Evolutionary conservation across 2,329 filamentous ascomycete genomes (phyloP), one percentile per base, ranked within the genome.

Genomic region (Cordyceps javanica): DNA sequence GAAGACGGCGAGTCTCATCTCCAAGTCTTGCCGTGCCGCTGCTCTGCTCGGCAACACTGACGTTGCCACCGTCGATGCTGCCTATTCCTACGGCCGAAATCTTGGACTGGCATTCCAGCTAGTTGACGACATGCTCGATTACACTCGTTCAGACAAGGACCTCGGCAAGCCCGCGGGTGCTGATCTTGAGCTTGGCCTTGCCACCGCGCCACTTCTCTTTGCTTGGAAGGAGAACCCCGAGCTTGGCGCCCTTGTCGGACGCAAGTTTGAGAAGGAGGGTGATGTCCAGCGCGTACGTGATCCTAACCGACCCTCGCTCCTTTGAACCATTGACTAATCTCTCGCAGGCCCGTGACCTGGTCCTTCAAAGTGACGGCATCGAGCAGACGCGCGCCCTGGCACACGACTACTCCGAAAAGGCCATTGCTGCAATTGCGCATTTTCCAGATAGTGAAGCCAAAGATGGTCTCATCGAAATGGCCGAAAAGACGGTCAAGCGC

Each of bases 391-490:
- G 91, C 64, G 90, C 88, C 8, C 79, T 99, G 30, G 94, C 94
- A 1, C 88, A 96, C 69, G 89, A 95, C 66, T 99, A 96, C 71
- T 87, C 89, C 39, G 88, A 94, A 68, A 90, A 90, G 68, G 94
- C 94, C 28, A 89, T 96, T 60, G 81, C 85, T 5, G 90, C 92
- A n/a, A 89, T 99, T 66, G 80, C 82, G 62, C 75, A 77, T 46
- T 96, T 99, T 72, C 94, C 94, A 7, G 87, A 92, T n/a, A 93
- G 91, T 70, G 93, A 97, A 63, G 94, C 94, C 59, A 97, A 96
- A 77, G 83, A 88, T 30, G 93, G 93, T 0, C 78, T 99, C 41
- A 78, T 96, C 46, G 91, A 97, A 68, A 97, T 97, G 90, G 95
- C 91, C 64, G 82, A 87, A 65, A 97, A 96, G 77, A 91, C 92